These are phyloP conservation scores for Fusarium mexicanum DNA, from an alignment of 2,329 filamentous ascomycete genomes.

Conservation along the genomic window DNA sequence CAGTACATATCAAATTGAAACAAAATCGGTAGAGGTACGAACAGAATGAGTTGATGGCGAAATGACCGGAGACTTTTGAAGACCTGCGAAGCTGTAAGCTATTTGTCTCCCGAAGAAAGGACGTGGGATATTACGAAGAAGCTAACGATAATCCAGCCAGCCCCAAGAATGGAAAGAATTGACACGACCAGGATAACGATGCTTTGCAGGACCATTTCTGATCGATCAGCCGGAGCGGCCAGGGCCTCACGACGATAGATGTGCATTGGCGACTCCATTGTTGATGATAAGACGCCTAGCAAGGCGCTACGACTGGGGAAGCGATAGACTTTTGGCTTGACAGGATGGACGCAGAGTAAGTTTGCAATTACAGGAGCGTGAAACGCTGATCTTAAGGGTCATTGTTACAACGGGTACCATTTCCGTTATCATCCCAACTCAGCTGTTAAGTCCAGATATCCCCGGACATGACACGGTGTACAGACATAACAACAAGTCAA, in stretches of 20 bases:
- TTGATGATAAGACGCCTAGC: neutral
- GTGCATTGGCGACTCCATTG: neutral
- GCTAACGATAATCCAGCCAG: neutral
- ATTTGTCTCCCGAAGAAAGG: no score
- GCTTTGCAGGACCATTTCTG: neutral
- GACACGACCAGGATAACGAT: neutral
- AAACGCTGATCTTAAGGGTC: neutral
- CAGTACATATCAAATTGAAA: neutral
- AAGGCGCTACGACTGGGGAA: neutral
- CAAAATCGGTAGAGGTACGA: accelerated
- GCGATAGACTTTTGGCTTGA: neutral
- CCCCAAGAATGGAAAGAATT: neutral
- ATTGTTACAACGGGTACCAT: neutral
- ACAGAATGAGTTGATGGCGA: neutral
- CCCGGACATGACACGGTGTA: neutral
- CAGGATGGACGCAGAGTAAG: neutral
- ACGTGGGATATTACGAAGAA: neutral
- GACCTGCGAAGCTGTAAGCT: neutral
- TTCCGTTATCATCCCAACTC: neutral
- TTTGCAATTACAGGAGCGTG: neutral
- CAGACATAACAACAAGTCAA: neutral
- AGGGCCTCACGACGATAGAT: neutral
- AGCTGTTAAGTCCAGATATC: neutral
- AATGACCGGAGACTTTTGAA: neutral
- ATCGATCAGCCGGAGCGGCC: neutral